Conservation (phyloP, 805 yeast species). For the Candida chilensis region DNA sequence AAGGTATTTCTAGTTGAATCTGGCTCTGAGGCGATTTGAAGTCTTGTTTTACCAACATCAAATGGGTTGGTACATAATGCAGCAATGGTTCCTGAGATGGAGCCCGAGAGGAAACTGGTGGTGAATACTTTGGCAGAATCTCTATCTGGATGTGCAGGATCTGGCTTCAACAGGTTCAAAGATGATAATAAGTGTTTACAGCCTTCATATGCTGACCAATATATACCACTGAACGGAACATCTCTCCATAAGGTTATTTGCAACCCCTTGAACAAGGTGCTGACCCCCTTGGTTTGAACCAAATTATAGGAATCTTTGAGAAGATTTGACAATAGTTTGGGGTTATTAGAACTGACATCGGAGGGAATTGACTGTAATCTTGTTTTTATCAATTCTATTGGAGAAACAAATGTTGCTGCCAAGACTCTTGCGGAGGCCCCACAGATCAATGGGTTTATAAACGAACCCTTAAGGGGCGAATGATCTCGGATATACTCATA, state of each 20-base stretch:
- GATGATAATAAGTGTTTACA: slow-evolving; percentile 12
- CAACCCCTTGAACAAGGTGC: slow-evolving; percentile 73
- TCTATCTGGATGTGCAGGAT: background rate
- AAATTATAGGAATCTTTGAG: slow-evolving; percentile 44
- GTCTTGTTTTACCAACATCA: slow-evolving; percentile 93
- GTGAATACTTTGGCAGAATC: slow-evolving; percentile 35
- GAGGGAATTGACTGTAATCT: slow-evolving; percentile 83
- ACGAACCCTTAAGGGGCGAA: slow-evolving; percentile 40
- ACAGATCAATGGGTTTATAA: slow-evolving; percentile 68
- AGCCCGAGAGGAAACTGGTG: slow-evolving; percentile 73
- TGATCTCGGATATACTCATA: slow-evolving; percentile 78
- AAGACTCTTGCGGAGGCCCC: slow-evolving; percentile 78
- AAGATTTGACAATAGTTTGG: slow-evolving; percentile 32
- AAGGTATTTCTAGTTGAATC: slow-evolving; percentile 3
- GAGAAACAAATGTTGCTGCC: slow-evolving; percentile 82
- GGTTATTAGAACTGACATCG: slow-evolving; percentile 10
- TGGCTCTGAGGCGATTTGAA: slow-evolving; percentile 54
- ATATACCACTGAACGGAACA: slow-evolving; percentile 92
- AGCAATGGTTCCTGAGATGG: slow-evolving; percentile 75
- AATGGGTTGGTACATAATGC: slow-evolving; percentile 90
- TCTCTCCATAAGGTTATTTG: slow-evolving; percentile 92
- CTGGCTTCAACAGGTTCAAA: background rate
- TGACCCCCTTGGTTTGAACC: slow-evolving; percentile 45
- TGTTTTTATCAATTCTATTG: slow-evolving; percentile 81
- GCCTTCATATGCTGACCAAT: slow-evolving; percentile 81